phyloP scores from a whole-genome alignment of 306 rosid species.

The Abrus pulchellus region DNA sequence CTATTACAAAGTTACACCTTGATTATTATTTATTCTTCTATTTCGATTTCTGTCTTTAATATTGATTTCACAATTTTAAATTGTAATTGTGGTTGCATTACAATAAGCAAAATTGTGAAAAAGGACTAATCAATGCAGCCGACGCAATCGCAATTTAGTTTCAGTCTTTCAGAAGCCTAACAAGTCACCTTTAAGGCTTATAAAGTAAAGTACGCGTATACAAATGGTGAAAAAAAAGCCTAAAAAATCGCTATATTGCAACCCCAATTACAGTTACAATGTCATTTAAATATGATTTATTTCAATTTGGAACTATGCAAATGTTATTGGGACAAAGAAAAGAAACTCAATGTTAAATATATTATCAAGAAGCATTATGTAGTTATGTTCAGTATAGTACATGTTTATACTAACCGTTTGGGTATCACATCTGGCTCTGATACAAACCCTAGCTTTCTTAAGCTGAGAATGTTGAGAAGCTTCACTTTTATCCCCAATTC shows the following conservation, averaged over 20 bases:
- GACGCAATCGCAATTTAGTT: too few relatives aligned
- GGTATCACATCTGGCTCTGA: slow-evolving; percentile 76
- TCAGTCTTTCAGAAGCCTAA: too few relatives aligned
- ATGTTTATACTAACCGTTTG: slow-evolving; percentile 64
- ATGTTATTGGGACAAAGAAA: not conserved
- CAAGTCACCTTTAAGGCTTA: too few relatives aligned
- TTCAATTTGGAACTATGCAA: not conserved
- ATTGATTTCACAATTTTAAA: not conserved
- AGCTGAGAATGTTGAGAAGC: slow-evolving; percentile 49
- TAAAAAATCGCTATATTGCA: not conserved
- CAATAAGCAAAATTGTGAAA: too few relatives aligned
- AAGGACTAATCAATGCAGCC: too few relatives aligned
- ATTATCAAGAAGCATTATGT: not conserved
- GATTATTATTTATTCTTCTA: not conserved
- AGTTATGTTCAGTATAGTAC: not conserved
- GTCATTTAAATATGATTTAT: too few relatives aligned
- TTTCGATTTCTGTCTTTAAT: not conserved
- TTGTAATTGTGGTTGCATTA: too few relatives aligned
- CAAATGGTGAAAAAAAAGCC: not conserved
- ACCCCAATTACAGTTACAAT: not conserved
- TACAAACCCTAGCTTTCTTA: slow-evolving; percentile 79
- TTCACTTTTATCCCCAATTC: slow-evolving; percentile 53
- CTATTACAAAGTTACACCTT: not conserved
- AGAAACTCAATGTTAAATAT: not conserved
- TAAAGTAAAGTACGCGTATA: too few relatives aligned